Percentiles rank a stretch among this genome's conserved stretches.
Conservation (phyloP, 805 yeast species). For the Naumovozyma baii region DNA sequence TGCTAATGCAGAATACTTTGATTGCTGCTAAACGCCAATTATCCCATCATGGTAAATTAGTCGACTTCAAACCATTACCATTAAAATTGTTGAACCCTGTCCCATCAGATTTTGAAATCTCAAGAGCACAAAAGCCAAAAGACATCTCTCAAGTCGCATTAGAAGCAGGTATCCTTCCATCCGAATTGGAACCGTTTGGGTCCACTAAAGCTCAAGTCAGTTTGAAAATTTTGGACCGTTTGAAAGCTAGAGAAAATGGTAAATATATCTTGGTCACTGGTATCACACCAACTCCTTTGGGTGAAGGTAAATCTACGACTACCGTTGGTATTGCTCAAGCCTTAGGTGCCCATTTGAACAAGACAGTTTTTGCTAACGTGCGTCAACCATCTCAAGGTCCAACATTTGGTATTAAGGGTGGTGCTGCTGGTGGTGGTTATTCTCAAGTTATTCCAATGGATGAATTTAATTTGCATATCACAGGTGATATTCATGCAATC, state of each 20-base stretch:
- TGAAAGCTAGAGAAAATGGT: conserved; percentile 52
- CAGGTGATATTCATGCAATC: conserved; percentile 82
- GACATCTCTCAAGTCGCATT: conserved; percentile 56
- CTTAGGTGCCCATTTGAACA: conserved; percentile 61
- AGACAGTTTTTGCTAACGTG: conserved; percentile 67
- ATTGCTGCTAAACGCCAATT: conserved; percentile 50
- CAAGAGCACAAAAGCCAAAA: conserved; percentile 67
- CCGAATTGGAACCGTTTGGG: conserved; percentile 68
- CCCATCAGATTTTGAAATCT: conserved; percentile 73
- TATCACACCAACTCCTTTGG: conserved; percentile 78
- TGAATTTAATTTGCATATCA: conserved; percentile 76
- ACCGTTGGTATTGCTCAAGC: conserved; percentile 79
- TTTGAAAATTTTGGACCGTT: conserved; percentile 51
- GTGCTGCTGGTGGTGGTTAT: conserved; percentile 88
- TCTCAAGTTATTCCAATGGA: conserved; percentile 86
- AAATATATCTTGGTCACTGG: conserved; percentile 71
- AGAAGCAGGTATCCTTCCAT: conserved; percentile 57
- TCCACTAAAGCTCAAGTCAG: conserved; percentile 70
- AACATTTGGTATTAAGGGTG: conserved; percentile 80
- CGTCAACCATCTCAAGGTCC: conserved; percentile 89
- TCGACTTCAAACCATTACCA: conserved; percentile 41
- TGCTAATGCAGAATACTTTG: conserved; percentile 63
- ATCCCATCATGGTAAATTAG: conserved; percentile 17
- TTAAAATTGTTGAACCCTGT: conserved; percentile 54
- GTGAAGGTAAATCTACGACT: conserved; percentile 80